Evolutionary conservation across 129 eudicot species (phyloP).

Genomic region (Helichrysum umbraculigerum): DNA sequence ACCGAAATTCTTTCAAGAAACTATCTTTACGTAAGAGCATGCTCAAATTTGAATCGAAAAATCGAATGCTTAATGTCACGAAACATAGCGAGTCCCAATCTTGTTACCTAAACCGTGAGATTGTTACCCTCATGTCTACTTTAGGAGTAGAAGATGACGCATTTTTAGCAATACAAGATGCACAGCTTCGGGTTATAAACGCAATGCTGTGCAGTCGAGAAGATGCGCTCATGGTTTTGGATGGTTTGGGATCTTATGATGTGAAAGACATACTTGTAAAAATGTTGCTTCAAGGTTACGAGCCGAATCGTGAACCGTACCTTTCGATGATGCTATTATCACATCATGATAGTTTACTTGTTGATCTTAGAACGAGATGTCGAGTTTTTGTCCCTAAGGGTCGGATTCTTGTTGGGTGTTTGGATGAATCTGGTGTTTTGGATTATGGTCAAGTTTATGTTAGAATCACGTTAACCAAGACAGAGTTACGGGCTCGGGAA

Average conservation of each 20-base stretch:
- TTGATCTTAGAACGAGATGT: constrained; percentile 66
- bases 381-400: constrained; percentile 84
- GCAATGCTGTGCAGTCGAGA: constrained; percentile 57
- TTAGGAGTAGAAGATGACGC: constrained; percentile 67
- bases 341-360: constrained; percentile 51
- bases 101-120: constrained; percentile 88
- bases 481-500: constrained; percentile 46
- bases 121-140: constrained; percentile 74
- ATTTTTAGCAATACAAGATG: constrained; percentile 54
- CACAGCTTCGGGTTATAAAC: constrained; percentile 49
- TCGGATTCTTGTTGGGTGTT: constrained; percentile 79
- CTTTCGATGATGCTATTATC: constrained; percentile 81
- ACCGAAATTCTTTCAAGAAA: constrained; percentile 66
- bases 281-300: constrained; percentile 76
- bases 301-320: constrained; percentile 75
- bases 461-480: constrained; percentile 58
- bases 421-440: constrained; percentile 84
- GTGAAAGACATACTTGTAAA: constrained; percentile 52
- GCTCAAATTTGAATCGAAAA: constrained; percentile 81
- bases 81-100: constrained; percentile 79
- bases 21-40: constrained; percentile 78
- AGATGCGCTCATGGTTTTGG: constrained; percentile 71
- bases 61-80: constrained; percentile 83
- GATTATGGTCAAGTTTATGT: constrained; percentile 79
- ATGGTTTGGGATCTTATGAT: constrained; percentile 55